A percentile compares a stretch with the other conserved stretches of the same genome.
Conservation (phyloP, 768 basidiomycete species). For the Mycena indigotica region DNA sequence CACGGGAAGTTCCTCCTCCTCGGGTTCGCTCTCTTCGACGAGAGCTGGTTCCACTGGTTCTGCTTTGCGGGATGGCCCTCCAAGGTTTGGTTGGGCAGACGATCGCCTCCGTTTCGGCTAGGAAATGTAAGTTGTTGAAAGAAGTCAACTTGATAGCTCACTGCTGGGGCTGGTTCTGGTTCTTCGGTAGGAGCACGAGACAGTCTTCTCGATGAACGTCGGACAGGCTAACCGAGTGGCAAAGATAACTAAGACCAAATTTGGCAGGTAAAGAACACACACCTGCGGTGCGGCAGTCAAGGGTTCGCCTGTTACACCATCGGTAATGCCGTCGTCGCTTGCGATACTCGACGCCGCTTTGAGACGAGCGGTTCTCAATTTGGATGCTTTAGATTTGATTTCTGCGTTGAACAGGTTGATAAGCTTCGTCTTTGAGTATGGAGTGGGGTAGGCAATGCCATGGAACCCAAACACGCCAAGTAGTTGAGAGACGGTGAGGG, state of each 20-base stretch:
- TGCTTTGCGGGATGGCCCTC: conserved; percentile 45
- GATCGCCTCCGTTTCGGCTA: conserved; percentile 82
- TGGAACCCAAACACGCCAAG: conserved; percentile 78
- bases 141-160: conserved; percentile 35
- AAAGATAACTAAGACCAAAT: conserved; percentile 7
- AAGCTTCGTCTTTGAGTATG: conserved; percentile 77
- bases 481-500: conserved; percentile 80
- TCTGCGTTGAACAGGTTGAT: conserved; percentile 78
- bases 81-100: conserved; percentile 73
- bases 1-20: conserved; percentile 59
- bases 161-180: conserved; percentile 46
- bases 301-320: conserved; percentile 79
- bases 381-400: conserved; percentile 59
- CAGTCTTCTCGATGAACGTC: conserved; percentile 66
- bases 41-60: conserved; percentile 47
- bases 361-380: conserved; percentile 63
- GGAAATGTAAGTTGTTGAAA: conserved; percentile 13
- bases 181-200: conserved; percentile 57
- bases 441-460: conserved; percentile 71
- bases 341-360: conserved; percentile 70
- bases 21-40: conserved; percentile 77
- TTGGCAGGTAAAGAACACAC: conserved; percentile 7
- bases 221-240: conserved; percentile 27
- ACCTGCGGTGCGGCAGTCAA: conserved; percentile 55
- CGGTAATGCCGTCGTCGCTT: conserved; percentile 81